Percentiles rank a stretch among this genome's conserved stretches.
phyloP scores from a whole-genome alignment of 2,329 filamentous ascomycete species.

The Beauveria sp. region DNA sequence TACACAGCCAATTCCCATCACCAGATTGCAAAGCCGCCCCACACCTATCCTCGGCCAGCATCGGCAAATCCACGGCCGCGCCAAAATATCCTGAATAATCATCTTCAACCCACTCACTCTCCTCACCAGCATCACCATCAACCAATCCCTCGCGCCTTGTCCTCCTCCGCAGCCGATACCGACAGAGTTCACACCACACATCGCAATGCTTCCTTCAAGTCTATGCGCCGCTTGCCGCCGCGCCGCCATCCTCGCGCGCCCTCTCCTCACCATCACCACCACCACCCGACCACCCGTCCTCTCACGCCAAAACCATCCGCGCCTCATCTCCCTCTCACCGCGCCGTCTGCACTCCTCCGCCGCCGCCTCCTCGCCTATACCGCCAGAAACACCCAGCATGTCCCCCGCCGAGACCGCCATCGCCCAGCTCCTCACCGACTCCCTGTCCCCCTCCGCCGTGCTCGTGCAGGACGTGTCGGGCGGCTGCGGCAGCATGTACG shows the following conservation, averaged over 20 bases:
- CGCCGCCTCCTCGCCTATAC: neutral
- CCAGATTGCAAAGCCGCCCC: neutral
- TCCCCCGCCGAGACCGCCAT: slow-evolving; percentile 50
- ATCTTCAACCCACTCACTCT: neutral
- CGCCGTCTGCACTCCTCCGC: neutral
- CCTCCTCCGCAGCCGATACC: neutral
- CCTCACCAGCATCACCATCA: neutral
- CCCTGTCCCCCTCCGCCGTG: slow-evolving; percentile 41
- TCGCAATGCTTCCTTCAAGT: neutral
- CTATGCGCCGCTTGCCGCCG: neutral
- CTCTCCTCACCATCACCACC: neutral
- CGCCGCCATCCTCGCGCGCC: neutral
- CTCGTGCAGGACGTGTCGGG: slow-evolving; percentile 74
- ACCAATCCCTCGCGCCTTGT: no score
- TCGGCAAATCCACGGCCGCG: slow-evolving; percentile 4
- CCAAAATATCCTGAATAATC: neutral
- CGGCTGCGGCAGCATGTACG: slow-evolving; percentile 83
- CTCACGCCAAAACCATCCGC: neutral
- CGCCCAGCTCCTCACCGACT: slow-evolving; percentile 44
- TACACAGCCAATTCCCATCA: neutral
- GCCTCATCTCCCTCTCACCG: neutral
- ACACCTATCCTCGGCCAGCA: neutral
- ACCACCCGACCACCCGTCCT: neutral
- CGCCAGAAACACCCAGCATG: slow-evolving; percentile 19
- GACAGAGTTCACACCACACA: neutral